A percentile compares a stretch with the other conserved stretches of the same genome.
These are phyloP conservation scores for Acer negundo DNA, from an alignment of 345 rosid species.

Conservation along the genomic window DNA sequence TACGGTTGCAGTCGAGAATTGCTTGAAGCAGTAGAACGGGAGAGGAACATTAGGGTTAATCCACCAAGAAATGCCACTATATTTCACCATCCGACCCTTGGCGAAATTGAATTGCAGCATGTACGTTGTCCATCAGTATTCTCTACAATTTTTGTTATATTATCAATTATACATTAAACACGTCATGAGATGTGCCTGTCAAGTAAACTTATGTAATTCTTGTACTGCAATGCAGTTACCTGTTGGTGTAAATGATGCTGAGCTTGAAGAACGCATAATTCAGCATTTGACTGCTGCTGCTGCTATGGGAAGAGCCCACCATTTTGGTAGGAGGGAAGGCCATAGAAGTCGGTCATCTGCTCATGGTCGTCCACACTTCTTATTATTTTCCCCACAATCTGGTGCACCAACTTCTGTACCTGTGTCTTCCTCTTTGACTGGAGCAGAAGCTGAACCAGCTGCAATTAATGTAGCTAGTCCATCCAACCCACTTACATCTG, in stretches of 20 bases:
- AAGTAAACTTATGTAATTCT: background rate
- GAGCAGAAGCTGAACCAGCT: conserved; percentile 43
- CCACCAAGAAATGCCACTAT: conserved; percentile 56
- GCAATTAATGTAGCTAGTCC: conserved; percentile 31
- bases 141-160: background rate
- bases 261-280: conserved; percentile 75
- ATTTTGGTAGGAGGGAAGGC: conserved; percentile 57
- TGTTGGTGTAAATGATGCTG: conserved; percentile 61
- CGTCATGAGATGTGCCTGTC: background rate
- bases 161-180: background rate
- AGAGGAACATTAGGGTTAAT: conserved; percentile 49
- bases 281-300: conserved; percentile 78
- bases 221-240: conserved; percentile 49
- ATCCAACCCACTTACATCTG: conserved; percentile 30
- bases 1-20: conserved; percentile 55
- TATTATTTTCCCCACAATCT: conserved; percentile 55
- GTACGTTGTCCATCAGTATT: conserved; percentile 36
- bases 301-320: conserved; percentile 61
- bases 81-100: conserved; percentile 68
- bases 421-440: conserved; percentile 36
- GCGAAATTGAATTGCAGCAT: conserved; percentile 70
- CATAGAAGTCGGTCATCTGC: conserved; percentile 52
- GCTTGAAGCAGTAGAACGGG: conserved; percentile 70
- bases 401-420: conserved; percentile 35
- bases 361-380: conserved; percentile 54